Conservation (phyloP, 2,329 filamentous ascomycete species). For the Penicillium expansum region DNA sequence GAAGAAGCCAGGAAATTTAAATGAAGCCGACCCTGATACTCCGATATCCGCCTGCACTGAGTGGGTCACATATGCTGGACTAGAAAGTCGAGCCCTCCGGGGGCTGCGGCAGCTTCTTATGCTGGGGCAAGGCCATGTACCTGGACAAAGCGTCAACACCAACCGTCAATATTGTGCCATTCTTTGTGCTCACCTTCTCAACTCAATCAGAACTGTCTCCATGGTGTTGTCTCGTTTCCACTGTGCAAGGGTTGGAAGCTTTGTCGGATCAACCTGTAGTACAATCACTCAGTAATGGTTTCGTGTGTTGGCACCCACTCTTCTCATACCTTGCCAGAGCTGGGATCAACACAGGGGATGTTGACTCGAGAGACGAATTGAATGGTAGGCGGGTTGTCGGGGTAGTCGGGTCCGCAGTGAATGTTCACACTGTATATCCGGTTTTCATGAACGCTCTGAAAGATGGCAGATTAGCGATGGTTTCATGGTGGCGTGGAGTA, state of each 20-base stretch:
- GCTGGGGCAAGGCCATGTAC: slow-evolving; percentile 85
- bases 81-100: slow-evolving; percentile 72
- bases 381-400: slow-evolving; percentile 82
- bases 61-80: slow-evolving; percentile 18
- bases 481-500: not conserved
- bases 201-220: slow-evolving; percentile 87
- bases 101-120: slow-evolving; percentile 95
- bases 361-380: slow-evolving; percentile 94
- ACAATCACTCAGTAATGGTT: slow-evolving; percentile 9
- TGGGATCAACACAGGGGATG: slow-evolving; percentile 84
- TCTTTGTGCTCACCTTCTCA: slow-evolving; percentile 61
- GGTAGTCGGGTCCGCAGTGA: slow-evolving; percentile 87
- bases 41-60: slow-evolving; percentile 25
- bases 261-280: slow-evolving; percentile 71
- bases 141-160: slow-evolving; percentile 48
- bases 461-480: slow-evolving; percentile 14
- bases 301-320: not conserved
- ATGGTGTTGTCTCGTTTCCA: slow-evolving; percentile 95
- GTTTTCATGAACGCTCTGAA: slow-evolving; percentile 91
- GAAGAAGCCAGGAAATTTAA: slow-evolving; percentile 25
- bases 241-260: slow-evolving; percentile 78
- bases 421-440: slow-evolving; percentile 98
- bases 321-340: slow-evolving; percentile 65
- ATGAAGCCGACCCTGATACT: slow-evolving; percentile 32
- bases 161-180: not conserved